Evolutionary conservation across 176 grass and related monocot genomes (phyloP).

Genomic region (Eragrostis nindensis): DNA sequence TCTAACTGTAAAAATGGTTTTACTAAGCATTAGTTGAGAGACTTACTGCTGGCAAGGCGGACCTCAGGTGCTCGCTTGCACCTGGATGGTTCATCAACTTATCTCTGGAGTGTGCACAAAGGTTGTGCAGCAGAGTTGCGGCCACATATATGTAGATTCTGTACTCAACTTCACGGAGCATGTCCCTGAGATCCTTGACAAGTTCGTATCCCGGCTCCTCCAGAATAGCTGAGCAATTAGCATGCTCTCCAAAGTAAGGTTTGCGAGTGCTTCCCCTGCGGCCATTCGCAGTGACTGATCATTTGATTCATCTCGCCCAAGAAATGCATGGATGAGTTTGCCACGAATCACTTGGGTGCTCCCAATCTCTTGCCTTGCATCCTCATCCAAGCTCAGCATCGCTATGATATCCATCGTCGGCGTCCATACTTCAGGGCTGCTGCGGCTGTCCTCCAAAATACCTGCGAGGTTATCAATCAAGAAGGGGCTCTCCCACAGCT

Average conservation of each 20-base stretch:
- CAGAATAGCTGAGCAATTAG: not conserved
- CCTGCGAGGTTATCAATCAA: not conserved
- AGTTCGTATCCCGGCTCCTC: not conserved
- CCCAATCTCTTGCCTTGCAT: constrained; percentile 3
- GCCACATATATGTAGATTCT: not conserved
- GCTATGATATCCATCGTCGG: not conserved
- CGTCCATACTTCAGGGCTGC: not conserved
- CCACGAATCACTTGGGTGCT: not conserved
- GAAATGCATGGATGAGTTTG: not conserved
- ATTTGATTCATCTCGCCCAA: not conserved
- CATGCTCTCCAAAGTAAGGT: not conserved
- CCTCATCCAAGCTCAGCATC: not conserved
- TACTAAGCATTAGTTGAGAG: not conserved
- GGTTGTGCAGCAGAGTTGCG: not conserved
- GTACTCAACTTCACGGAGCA: not conserved
- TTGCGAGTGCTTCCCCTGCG: not conserved
- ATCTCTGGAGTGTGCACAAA: not conserved
- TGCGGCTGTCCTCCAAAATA: not conserved
- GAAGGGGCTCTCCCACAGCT: not conserved
- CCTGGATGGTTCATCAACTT: not conserved
- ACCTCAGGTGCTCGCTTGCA: not conserved
- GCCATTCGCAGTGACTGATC: not conserved
- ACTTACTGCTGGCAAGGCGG: not conserved
- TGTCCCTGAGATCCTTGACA: not conserved
- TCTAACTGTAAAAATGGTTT: no score